Percentiles rank a stretch among this genome's conserved stretches.
phyloP scores from a whole-genome alignment of 208 protist genomes.

The Wallacemonas sp. region DNA sequence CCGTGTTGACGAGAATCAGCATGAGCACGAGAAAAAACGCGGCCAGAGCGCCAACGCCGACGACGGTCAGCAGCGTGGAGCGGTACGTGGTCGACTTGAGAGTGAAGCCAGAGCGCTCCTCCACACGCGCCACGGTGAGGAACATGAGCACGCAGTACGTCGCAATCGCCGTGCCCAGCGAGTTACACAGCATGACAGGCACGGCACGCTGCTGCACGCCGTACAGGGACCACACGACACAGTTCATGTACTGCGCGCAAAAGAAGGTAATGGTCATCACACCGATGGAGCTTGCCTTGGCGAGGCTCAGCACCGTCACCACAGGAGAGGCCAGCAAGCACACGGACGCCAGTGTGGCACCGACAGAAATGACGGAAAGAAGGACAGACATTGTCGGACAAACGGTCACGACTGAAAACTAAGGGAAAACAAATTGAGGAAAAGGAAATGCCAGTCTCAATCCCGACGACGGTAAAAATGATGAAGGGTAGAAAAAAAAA shows the following conservation, averaged over 20 bases:
- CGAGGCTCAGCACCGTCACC: slow-evolving; percentile 52
- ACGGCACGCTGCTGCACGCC: slow-evolving; percentile 31
- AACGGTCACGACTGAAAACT: neutral
- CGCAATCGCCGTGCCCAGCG: slow-evolving; percentile 42
- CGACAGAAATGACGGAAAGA: slow-evolving; percentile 36
- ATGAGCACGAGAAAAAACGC: slow-evolving; percentile 35
- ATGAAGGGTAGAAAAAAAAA: too few species aligned
- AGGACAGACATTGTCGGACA: slow-evolving; percentile 43
- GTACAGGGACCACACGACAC: slow-evolving; percentile 66
- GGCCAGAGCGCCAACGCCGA: slow-evolving; percentile 20
- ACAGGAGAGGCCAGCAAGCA: slow-evolving; percentile 58
- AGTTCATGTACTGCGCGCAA: slow-evolving; percentile 67
- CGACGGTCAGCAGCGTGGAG: slow-evolving; percentile 18
- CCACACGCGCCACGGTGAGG: slow-evolving; percentile 43
- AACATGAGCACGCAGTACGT: slow-evolving; percentile 65
- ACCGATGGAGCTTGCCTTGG: slow-evolving; percentile 37
- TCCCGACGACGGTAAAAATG: too few species aligned
- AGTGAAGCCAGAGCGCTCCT: slow-evolving; percentile 43
- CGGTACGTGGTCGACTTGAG: slow-evolving; percentile 49
- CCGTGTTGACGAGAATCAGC: slow-evolving; percentile 36
- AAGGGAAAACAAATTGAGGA: slow-evolving; percentile 10
- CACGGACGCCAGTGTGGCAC: slow-evolving; percentile 46
- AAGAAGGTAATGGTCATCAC: slow-evolving; percentile 68
- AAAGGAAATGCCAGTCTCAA: too few species aligned
- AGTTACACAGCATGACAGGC: slow-evolving; percentile 58